Evolutionary conservation across 192 early-diverging fungal species (phyloP).

Genomic region (Backusella luteola): DNA sequence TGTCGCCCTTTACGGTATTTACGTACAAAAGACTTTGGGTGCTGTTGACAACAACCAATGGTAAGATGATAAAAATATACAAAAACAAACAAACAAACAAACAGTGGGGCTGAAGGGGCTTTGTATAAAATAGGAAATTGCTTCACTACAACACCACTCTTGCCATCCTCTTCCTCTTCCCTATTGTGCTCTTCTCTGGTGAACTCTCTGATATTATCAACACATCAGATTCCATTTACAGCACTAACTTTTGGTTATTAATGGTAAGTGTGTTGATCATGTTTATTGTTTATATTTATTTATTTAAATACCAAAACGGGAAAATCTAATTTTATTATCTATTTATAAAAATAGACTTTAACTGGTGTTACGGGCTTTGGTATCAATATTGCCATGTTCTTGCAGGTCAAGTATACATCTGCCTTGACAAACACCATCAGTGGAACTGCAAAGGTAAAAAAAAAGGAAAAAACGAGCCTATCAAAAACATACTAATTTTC

Average conservation of each 20-base stretch:
- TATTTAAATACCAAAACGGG: neutral
- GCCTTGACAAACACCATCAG: slow-evolving; percentile 69
- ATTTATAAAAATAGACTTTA: slow-evolving; percentile 26
- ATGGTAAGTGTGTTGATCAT: slow-evolving; percentile 39
- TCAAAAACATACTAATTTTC: neutral
- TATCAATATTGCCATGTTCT: slow-evolving; percentile 70
- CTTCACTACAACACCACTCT: slow-evolving; percentile 68
- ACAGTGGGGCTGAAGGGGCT: neutral
- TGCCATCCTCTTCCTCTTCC: slow-evolving; percentile 55
- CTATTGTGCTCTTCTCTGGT: slow-evolving; percentile 57
- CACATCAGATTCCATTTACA: slow-evolving; percentile 45
- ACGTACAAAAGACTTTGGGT: slow-evolving; percentile 62
- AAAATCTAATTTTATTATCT: neutral
- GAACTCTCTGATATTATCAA: slow-evolving; percentile 50
- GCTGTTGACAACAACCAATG: slow-evolving; percentile 68
- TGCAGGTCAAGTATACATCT: slow-evolving; percentile 69
- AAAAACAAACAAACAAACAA: neutral
- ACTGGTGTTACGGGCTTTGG: slow-evolving; percentile 63
- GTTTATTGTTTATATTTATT: neutral
- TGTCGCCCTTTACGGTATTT: slow-evolving; percentile 69
- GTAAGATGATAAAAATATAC: slow-evolving; percentile 22
- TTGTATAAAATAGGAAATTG: slow-evolving; percentile 44
- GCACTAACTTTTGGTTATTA: slow-evolving; percentile 55
- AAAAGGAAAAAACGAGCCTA: neutral
- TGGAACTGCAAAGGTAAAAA: slow-evolving; percentile 56